A percentile compares a stretch with the other conserved stretches of the same genome.
Evolutionary conservation across 2,329 filamentous ascomycete species (phyloP).

Genomic region (Aspergillus alliaceus): DNA sequence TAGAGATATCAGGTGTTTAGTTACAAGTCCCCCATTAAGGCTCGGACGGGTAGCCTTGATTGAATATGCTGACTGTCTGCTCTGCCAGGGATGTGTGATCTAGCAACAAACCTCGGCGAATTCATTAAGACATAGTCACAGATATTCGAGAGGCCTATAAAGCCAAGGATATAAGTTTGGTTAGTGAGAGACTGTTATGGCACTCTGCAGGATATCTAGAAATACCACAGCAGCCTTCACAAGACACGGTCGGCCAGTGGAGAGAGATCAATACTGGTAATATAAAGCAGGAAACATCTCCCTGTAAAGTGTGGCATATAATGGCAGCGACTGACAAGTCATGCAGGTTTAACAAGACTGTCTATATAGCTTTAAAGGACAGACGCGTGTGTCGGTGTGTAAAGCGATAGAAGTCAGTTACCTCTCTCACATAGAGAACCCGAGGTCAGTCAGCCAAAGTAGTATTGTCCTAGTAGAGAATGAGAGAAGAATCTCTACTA

Average conservation of each 20-base stretch:
- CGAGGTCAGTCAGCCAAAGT: neutral
- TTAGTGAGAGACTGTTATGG: conserved; percentile 1
- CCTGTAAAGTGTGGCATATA: neutral
- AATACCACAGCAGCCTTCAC: neutral
- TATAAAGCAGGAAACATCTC: neutral
- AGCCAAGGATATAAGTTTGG: neutral
- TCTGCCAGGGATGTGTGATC: conserved; percentile 4
- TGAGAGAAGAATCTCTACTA: no score
- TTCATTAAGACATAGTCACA: conserved; percentile 6
- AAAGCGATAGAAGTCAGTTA: neutral
- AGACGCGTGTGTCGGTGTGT: neutral
- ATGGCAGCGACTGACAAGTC: neutral
- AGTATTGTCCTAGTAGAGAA: no score
- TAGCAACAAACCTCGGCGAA: conserved; percentile 10
- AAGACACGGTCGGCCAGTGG: neutral
- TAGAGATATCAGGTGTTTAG: neutral
- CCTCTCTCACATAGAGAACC: no score
- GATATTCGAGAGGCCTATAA: conserved; percentile 8
- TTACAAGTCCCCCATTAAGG: conserved; percentile 3
- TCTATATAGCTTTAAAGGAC: conserved; percentile 1
- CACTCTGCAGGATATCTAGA: neutral
- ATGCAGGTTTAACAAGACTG: neutral
- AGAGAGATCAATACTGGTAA: no score
- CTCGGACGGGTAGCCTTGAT: no score
- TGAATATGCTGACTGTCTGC: conserved; percentile 2